Base-by-base conservation (phyloP, 805 yeast genomes). In the Brettanomyces sp. region DNA sequence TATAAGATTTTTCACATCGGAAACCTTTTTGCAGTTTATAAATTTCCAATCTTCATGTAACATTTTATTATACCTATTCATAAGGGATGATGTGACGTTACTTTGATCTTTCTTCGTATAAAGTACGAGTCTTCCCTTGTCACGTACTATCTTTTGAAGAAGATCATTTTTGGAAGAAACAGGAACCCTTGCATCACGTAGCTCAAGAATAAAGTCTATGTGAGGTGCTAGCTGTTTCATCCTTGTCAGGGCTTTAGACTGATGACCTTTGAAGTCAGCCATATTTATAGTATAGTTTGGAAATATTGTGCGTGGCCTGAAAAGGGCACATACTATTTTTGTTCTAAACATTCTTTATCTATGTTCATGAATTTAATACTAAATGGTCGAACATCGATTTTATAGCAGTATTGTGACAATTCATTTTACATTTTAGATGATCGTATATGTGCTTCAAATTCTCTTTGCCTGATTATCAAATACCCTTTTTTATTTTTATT, bases 151-250 rank as follows among this genome's bases (percentile, higher is more conserved):
- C 35, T 76, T 70, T 51, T 86, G 93, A 45, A 91, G 73, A n/a
- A 90, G 69, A 2, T 80, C 80, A 58, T 91, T 91, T 42, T 88
- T 72, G 1, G 96, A 82, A 3, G 91, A 74, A 2, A 90, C 54
- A 0, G 99, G 99, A 0, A 96, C 95, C 49, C 99, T 65, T 1
- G 91, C 70, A 60, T 93, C 99, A 57, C 98, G 66, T 7, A 93
- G 74, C 57, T 93, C 99, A 5, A 91, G 63, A 2, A 93, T 76
- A 41, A 88, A 62, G 58, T 91, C 95, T 14, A 89, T 70, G 53
- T 86, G 90, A 3, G 93, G 89, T 2, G 91, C 77, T 30, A 87
- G 60, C 35, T 74, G 77, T 12, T 79, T 73, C 67, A 90, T 77
- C 49, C 67, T 73, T 41, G 78, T 74, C 28, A 91, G 67, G 0